Evolutionary conservation across 1,139 yeast genomes (phyloP).

Genomic region (Scheffersomyces parashehatae): DNA sequence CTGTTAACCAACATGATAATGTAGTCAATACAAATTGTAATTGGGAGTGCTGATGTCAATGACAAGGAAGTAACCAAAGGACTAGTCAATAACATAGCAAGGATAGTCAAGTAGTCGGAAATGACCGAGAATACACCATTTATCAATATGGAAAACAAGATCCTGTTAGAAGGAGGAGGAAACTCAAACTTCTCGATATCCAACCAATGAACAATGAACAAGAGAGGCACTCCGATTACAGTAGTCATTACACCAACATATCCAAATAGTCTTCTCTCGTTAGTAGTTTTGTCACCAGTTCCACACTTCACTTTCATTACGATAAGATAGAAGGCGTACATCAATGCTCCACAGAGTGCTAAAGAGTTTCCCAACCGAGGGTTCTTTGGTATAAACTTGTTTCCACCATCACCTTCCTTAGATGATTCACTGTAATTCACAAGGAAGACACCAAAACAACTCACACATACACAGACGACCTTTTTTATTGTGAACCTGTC

Average conservation of each 20-base stretch:
- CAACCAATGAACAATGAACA: constrained; percentile 31
- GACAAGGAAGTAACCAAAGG: constrained; percentile 56
- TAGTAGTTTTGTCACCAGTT: constrained; percentile 41
- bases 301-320: constrained; percentile 48
- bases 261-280: constrained; percentile 51
- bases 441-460: constrained; percentile 49
- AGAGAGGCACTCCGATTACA: constrained; percentile 37
- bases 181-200: constrained; percentile 42
- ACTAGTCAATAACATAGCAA: constrained; percentile 54
- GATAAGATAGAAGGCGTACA: constrained; percentile 48
- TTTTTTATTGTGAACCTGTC: constrained; percentile 47
- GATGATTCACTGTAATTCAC: constrained; percentile 42
- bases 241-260: constrained; percentile 46
- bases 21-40: constrained; percentile 50
- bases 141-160: constrained; percentile 34
- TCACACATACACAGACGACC: constrained; percentile 42
- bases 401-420: constrained; percentile 16
- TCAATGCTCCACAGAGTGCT: constrained; percentile 48
- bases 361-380: constrained; percentile 47
- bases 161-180: constrained; percentile 40
- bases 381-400: constrained; percentile 35
- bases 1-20: constrained; percentile 27
- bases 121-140: constrained; percentile 49
- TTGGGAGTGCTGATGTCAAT: constrained; percentile 53
- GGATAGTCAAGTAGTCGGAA: constrained; percentile 50